Percentiles rank a stretch among this genome's conserved stretches.
phyloP scores from a whole-genome alignment of 2,329 filamentous ascomycete genomes.

The Diplodia scrobiculata region DNA sequence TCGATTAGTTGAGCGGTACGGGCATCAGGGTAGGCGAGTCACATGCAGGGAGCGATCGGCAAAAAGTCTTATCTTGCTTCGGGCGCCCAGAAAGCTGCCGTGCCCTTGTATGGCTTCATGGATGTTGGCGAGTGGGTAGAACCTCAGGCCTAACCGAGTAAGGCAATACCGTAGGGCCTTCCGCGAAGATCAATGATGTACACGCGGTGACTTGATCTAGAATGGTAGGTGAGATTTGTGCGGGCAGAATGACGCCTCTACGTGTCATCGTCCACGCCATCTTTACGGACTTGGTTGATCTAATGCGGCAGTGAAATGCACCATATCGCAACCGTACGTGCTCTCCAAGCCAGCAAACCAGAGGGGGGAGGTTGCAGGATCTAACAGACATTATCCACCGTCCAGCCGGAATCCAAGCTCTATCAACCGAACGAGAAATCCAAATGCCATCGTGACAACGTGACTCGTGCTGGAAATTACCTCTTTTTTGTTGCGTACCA shows the following conservation, averaged over 20 bases:
- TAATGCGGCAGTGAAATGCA: neutral
- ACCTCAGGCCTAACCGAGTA: conserved; percentile 20
- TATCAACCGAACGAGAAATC: conserved; percentile 12
- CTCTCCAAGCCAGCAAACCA: neutral
- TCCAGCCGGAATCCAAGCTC: conserved; percentile 2
- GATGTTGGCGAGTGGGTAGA: conserved; percentile 2
- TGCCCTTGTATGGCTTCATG: conserved; percentile 19
- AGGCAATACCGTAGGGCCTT: conserved; percentile 17
- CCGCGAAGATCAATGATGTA: conserved; percentile 1
- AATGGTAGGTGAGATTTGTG: neutral
- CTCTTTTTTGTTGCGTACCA: conserved; percentile 25
- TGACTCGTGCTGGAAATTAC: conserved; percentile 4
- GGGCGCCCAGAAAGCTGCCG: neutral
- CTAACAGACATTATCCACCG: conserved; percentile 7
- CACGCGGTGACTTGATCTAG: neutral
- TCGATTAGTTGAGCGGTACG: neutral
- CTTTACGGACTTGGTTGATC: neutral
- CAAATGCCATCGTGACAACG: conserved; percentile 8
- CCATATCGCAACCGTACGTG: neutral
- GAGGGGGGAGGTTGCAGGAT: neutral
- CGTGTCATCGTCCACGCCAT: neutral
- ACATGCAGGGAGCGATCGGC: neutral
- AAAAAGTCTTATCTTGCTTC: neutral
- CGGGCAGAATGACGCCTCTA: neutral
- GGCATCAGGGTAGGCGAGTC: neutral